phyloP scores from a whole-genome alignment of 371 early-diverging fungal genomes.

The Mortierella sp. region DNA sequence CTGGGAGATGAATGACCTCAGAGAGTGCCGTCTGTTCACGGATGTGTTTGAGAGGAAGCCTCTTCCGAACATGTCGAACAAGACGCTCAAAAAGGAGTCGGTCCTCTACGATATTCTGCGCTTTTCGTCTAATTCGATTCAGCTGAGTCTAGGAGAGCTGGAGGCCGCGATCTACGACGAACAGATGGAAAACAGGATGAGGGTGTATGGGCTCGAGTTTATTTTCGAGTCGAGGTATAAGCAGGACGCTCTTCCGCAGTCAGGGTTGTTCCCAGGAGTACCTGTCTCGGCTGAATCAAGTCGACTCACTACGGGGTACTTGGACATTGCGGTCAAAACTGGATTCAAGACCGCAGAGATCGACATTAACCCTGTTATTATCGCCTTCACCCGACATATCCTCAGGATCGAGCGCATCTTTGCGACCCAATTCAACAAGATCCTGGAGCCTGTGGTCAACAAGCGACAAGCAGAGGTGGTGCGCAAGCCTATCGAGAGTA shows the following conservation, averaged over 20 bases:
- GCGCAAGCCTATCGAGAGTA: constrained; percentile 46
- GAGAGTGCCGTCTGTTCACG: constrained; percentile 66
- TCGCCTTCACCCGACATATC: constrained; percentile 82
- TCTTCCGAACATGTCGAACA: neutral
- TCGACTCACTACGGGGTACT: constrained; percentile 64
- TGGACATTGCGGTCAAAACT: constrained; percentile 65
- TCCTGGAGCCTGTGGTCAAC: constrained; percentile 57
- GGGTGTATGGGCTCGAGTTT: constrained; percentile 37
- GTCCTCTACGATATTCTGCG: constrained; percentile 47
- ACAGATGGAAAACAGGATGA: constrained; percentile 47
- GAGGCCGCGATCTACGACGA: constrained; percentile 57
- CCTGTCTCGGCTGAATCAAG: constrained; percentile 31
- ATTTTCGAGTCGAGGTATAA: constrained; percentile 52
- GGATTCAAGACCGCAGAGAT: constrained; percentile 65
- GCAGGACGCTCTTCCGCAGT: constrained; percentile 35
- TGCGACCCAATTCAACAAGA: constrained; percentile 62
- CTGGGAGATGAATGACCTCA: constrained; percentile 77
- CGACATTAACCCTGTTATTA: constrained; percentile 74
- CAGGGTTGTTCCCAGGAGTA: constrained; percentile 30
- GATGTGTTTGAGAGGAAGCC: constrained; percentile 63
- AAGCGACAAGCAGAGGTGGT: constrained; percentile 26
- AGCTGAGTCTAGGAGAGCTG: constrained; percentile 39
- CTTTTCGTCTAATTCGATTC: constrained; percentile 55
- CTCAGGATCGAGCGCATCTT: constrained; percentile 82
- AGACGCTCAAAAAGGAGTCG: constrained; percentile 28